phyloP scores from a whole-genome alignment of 163 green algal genomes.

The Scenedesmus sp. region DNA sequence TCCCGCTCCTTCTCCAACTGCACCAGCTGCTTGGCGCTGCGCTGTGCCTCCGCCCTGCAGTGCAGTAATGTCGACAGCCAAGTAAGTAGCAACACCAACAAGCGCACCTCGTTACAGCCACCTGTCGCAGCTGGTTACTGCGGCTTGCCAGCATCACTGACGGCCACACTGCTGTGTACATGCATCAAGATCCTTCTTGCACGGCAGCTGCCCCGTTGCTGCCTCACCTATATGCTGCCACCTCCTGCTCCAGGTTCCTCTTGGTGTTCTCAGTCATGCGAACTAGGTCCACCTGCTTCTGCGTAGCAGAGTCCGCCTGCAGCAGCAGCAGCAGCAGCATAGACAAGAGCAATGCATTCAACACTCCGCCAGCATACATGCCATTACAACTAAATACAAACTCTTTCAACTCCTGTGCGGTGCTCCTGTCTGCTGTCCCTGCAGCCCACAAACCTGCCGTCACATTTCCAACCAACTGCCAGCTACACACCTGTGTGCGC shows the following conservation, averaged over 20 bases:
- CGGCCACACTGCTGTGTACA: neutral
- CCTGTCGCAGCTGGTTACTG: too few species aligned
- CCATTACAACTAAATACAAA: neutral
- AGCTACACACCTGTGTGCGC: slow-evolving; percentile 66
- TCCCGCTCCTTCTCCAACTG: slow-evolving; percentile 91
- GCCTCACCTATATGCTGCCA: slow-evolving; percentile 32
- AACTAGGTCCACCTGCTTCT: slow-evolving; percentile 89
- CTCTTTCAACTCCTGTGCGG: neutral
- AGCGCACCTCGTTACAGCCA: neutral
- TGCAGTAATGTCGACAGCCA: neutral
- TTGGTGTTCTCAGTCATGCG: slow-evolving; percentile 91
- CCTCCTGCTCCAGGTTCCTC: slow-evolving; percentile 91
- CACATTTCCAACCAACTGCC: neutral
- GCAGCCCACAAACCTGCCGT: too few species aligned
- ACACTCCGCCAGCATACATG: neutral
- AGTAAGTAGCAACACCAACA: neutral
- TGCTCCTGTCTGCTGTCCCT: neutral
- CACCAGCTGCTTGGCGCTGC: slow-evolving; percentile 81
- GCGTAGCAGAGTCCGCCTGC: slow-evolving; percentile 83
- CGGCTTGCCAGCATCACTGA: too few species aligned
- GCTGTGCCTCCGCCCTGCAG: slow-evolving; percentile 78
- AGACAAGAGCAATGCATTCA: too few species aligned
- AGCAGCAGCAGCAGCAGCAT: neutral
- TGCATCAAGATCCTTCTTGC: neutral
- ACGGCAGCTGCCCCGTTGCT: neutral